phyloP scores from a whole-genome alignment of 2,329 filamentous ascomycete species.

The Onygena corvina region DNA sequence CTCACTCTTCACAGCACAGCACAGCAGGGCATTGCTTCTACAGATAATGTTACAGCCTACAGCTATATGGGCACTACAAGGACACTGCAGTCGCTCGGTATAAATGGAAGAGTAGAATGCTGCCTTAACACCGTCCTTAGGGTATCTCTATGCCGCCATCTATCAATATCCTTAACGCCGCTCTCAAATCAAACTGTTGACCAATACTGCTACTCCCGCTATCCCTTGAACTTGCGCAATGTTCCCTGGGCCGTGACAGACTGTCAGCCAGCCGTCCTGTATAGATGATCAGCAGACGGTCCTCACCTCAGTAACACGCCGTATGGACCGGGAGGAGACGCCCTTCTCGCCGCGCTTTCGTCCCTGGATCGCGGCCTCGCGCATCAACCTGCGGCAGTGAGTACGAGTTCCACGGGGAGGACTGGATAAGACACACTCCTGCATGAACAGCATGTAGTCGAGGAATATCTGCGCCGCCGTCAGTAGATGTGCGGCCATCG shows the following conservation, averaged over 20 bases:
- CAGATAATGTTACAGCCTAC: too few species aligned
- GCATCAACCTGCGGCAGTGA: constrained; percentile 50
- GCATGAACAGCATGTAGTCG: constrained; percentile 71
- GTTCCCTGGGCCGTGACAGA: background rate
- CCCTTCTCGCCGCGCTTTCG: constrained; percentile 61
- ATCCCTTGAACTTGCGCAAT: constrained; percentile 11
- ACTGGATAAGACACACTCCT: constrained; percentile 39
- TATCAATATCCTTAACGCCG: background rate
- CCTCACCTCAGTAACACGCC: constrained; percentile 62
- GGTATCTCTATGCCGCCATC: too few species aligned
- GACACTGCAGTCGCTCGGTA: too few species aligned
- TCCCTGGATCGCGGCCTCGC: constrained; percentile 64
- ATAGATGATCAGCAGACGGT: too few species aligned
- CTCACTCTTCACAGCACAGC: too few species aligned
- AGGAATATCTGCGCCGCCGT: constrained; percentile 57
- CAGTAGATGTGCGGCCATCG: background rate
- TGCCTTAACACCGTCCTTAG: too few species aligned
- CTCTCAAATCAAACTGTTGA: background rate
- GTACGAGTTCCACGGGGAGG: background rate
- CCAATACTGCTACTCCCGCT: background rate
- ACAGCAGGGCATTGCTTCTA: too few species aligned
- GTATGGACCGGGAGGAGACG: constrained; percentile 62
- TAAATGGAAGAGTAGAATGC: too few species aligned
- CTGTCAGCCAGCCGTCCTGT: background rate
- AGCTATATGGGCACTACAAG: too few species aligned